These are phyloP conservation scores for Suhomyces bokatorum DNA, from an alignment of 1,139 yeast genomes.

Conservation along the genomic window DNA sequence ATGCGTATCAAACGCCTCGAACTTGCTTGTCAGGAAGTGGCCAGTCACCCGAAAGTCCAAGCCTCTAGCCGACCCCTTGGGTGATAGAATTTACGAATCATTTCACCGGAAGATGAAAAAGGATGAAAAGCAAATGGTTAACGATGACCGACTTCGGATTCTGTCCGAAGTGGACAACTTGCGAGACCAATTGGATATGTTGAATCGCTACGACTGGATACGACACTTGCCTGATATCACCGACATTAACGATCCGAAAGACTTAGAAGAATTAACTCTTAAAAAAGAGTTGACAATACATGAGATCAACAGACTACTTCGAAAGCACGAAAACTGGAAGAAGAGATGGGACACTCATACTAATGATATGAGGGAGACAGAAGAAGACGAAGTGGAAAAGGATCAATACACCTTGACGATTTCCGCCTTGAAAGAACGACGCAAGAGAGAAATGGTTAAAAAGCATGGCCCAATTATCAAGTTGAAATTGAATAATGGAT, in stretches of 20 bases:
- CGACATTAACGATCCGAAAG: conserved; percentile 46
- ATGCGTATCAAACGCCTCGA: not conserved
- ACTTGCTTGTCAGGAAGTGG: not conserved
- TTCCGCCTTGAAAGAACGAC: conserved; percentile 19
- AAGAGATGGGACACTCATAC: conserved; percentile 30
- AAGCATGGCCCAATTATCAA: conserved; percentile 29
- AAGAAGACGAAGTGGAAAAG: conserved; percentile 14
- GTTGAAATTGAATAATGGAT: conserved; percentile 32
- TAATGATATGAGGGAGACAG: conserved; percentile 26
- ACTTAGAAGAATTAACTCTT: conserved; percentile 47
- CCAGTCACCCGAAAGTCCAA: conserved; percentile 16
- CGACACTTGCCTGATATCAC: conserved; percentile 54
- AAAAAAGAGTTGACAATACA: conserved; percentile 54
- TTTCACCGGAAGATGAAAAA: conserved; percentile 67
- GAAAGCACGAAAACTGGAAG: conserved; percentile 49
- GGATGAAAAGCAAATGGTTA: conserved; percentile 64
- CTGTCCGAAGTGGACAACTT: conserved; percentile 53
- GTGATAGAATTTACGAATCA: conserved; percentile 43
- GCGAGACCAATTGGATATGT: conserved; percentile 43
- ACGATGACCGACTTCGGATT: conserved; percentile 54
- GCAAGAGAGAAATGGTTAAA: conserved; percentile 22
- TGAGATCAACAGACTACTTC: conserved; percentile 50
- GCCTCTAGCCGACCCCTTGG: conserved; percentile 38
- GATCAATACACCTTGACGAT: conserved; percentile 26
- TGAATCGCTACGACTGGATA: conserved; percentile 59